Conservation (phyloP, 495 filamentous ascomycete genomes). For the Aspergillus avenaceus region DNA sequence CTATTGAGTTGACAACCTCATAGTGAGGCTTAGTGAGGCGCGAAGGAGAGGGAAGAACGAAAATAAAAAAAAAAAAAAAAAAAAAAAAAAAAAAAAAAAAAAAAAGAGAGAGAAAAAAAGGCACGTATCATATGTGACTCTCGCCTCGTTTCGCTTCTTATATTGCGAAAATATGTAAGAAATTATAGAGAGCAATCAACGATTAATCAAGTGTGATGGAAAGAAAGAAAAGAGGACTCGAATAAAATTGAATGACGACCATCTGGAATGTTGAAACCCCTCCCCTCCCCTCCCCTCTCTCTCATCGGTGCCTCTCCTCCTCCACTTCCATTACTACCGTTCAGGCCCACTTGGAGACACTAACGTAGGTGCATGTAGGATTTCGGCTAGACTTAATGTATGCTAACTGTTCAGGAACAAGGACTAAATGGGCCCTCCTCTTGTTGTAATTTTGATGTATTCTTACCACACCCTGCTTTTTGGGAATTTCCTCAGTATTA, state of each 20-base stretch:
- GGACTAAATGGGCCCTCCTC: no score
- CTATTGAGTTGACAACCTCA: neutral
- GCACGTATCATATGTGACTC: neutral
- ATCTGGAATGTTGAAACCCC: no score
- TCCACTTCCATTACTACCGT: neutral
- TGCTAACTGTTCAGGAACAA: neutral
- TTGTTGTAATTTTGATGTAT: no score
- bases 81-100: neutral
- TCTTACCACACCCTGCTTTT: neutral
- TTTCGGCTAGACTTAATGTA: neutral
- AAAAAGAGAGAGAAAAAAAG: neutral
- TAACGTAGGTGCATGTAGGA: neutral
- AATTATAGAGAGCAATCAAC: no score
- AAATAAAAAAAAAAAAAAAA: constrained; percentile 3
- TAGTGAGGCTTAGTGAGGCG: neutral
- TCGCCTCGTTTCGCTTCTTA: neutral
- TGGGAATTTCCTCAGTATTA: neutral
- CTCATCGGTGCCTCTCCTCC: no score
- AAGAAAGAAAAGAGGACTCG: no score
- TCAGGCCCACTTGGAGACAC: neutral
- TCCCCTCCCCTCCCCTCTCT: no score
- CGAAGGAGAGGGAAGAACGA: neutral
- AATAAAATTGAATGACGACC: no score
- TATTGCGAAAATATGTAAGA: no score
- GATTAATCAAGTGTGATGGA: neutral